Evolutionary conservation across 257 asterid species (phyloP).

Genomic region (Coffea canephora): DNA sequence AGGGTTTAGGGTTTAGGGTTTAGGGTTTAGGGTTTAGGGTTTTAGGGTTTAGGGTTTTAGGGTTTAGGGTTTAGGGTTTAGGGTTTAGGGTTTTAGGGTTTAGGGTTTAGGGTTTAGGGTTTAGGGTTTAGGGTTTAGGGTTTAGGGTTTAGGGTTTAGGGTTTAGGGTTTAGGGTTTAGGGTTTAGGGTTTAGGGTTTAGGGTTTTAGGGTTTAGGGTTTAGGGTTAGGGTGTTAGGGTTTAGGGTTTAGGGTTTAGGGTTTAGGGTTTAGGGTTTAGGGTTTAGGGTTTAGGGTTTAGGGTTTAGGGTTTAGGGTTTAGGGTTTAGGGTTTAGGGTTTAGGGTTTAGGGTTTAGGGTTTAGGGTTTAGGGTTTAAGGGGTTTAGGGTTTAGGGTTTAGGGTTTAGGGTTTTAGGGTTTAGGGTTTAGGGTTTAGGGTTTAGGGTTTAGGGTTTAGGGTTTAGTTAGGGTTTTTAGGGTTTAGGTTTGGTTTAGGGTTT

Average conservation of each 20-base stretch:
- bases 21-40: slow-evolving; percentile 18
- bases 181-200: slow-evolving; percentile 18
- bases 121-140: background rate
- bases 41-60: slow-evolving; percentile 22
- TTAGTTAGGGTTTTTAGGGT: slow-evolving; percentile 24
- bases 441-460: slow-evolving; percentile 25
- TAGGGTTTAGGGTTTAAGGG: slow-evolving; percentile 23
- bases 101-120: too few relatives aligned
- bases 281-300: slow-evolving; percentile 23
- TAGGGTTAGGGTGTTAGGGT: slow-evolving; percentile 23
- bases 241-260: slow-evolving; percentile 26
- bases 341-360: slow-evolving; percentile 17
- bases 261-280: slow-evolving; percentile 23
- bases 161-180: background rate
- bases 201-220: slow-evolving; percentile 23
- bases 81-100: slow-evolving; percentile 14
- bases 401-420: too few relatives aligned
- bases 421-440: too few relatives aligned
- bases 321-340: slow-evolving; percentile 28
- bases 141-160: too few relatives aligned
- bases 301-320: slow-evolving; percentile 17
- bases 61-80: slow-evolving; percentile 18
- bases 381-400: slow-evolving; percentile 28
- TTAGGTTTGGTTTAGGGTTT: too few relatives aligned
- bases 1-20: slow-evolving; percentile 21